Conservation (phyloP, 1,284 basidiomycete species). For the Albatrellus sp. region DNA sequence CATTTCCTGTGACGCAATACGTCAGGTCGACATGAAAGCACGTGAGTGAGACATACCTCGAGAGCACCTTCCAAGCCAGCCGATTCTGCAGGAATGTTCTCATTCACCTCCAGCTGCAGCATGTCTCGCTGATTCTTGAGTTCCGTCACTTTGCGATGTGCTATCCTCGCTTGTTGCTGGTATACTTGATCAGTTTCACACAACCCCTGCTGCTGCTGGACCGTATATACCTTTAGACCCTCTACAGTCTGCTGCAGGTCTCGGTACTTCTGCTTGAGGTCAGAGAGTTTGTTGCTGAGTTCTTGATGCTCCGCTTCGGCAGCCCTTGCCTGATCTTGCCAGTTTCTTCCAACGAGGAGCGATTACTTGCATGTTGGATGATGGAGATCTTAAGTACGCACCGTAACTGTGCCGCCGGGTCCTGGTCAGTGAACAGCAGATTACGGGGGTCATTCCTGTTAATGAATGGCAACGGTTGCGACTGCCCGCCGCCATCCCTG, state of each 20-base stretch:
- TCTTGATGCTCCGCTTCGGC: slow-evolving; percentile 10
- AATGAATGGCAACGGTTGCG: slow-evolving; percentile 25
- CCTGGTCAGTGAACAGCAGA: slow-evolving; percentile 33
- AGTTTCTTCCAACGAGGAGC: not conserved
- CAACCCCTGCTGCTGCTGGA: not conserved
- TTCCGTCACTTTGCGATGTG: slow-evolving; percentile 17
- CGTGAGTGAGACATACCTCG: slow-evolving; percentile 21
- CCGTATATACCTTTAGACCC: not conserved
- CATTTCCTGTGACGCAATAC: slow-evolving; percentile 16
- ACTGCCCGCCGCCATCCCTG: slow-evolving; percentile 55
- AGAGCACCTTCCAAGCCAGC: slow-evolving; percentile 50
- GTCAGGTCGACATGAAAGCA: not conserved
- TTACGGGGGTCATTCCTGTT: slow-evolving; percentile 27
- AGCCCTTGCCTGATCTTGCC: slow-evolving; percentile 8
- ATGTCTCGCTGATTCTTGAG: slow-evolving; percentile 23
- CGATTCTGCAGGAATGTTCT: slow-evolving; percentile 64
- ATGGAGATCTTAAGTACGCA: not conserved
- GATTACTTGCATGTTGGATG: not conserved
- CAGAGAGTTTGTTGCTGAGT: slow-evolving; percentile 5
- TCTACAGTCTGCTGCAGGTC: slow-evolving; percentile 5
- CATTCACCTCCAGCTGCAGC: slow-evolving; percentile 51
- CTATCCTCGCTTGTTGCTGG: slow-evolving; percentile 17
- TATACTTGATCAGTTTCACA: not conserved
- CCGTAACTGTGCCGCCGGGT: slow-evolving; percentile 20
- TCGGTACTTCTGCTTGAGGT: slow-evolving; percentile 2